These are phyloP conservation scores for Xanthoconium purpureum DNA, from an alignment of 768 basidiomycete genomes.

Conservation along the genomic window DNA sequence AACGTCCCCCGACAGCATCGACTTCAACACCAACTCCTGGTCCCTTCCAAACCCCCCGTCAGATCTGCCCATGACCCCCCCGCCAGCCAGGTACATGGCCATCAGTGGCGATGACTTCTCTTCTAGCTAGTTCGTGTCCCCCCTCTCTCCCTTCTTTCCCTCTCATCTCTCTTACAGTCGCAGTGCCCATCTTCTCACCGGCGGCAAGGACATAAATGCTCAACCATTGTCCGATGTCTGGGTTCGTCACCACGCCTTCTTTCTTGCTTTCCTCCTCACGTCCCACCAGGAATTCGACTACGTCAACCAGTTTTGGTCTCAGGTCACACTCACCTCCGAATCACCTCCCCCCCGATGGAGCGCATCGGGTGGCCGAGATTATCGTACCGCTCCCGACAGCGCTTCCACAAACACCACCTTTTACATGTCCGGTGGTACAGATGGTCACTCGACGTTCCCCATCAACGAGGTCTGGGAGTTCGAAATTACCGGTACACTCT, in stretches of 20 bases:
- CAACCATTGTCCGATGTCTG: constrained; percentile 65
- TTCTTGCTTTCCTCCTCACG: constrained; percentile 4
- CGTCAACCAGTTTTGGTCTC: constrained; percentile 71
- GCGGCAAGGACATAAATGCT: constrained; percentile 58
- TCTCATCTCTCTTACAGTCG: constrained; percentile 47
- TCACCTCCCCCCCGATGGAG: constrained; percentile 66
- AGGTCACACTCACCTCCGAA: constrained; percentile 48
- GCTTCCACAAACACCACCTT: constrained; percentile 62
- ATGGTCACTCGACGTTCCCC: constrained; percentile 42
- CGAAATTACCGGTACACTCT: constrained; percentile 64
- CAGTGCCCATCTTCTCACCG: constrained; percentile 68
- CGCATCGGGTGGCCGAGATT: constrained; percentile 73
- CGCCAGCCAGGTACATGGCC: constrained; percentile 63
- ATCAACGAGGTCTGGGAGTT: constrained; percentile 73
- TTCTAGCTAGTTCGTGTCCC: constrained; percentile 69
- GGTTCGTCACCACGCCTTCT: constrained; percentile 43
- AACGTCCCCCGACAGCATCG: constrained; percentile 42
- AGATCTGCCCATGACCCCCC: constrained; percentile 43
- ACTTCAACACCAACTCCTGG: constrained; percentile 64
- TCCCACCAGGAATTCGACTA: constrained; percentile 70
- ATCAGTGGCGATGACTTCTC: constrained; percentile 68
- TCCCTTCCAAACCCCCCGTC: constrained; percentile 49
- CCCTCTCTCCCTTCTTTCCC: constrained; percentile 8
- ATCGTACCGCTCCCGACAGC: constrained; percentile 34
- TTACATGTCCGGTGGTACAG: constrained; percentile 69